Base-by-base conservation (phyloP, 2,329 filamentous ascomycete species). In the Pyrenochaeta sp. region DNA sequence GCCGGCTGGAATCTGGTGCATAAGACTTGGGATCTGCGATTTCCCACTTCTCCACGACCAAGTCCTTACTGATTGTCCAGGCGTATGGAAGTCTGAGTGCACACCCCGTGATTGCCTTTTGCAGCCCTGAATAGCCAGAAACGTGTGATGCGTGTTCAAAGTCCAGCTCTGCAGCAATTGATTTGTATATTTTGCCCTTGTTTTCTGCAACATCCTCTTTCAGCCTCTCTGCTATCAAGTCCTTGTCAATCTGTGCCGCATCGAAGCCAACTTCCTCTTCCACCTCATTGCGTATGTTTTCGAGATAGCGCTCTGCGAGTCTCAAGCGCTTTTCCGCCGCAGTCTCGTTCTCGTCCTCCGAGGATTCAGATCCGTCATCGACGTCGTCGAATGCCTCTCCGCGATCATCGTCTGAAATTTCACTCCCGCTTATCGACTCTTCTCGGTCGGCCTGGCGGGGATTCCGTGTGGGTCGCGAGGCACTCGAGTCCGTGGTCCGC, bases 141-240 rank as follows among this genome's bases (percentile, higher is more conserved):
- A 87, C 87, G 72, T 90, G 86, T 14, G 83, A 82, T 32, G 90
- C 89, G 30, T 82, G 78, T 45, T 80, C 80, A 72, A 96, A 90
- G 58, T 88, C 86, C 60, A 97, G 82, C 62, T 90, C 85, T 18
- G 84, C 80, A 31, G 90, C 90, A 64, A 99, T 85, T 73, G 87
- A 86, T 45, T 92, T 86, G 78, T 97, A 98, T 44, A 97, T 84
- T 66, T 90, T 89, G 52, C 95, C 95, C 79, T 97, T 97, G 50
- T 87, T 86, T 78, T 97, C 95, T 46, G 95, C 87, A 37, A 95
- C 91, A 73, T 98, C 95, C 77, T 97, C 92, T 76, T 94, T 88
- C 66, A 99, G 80, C 29, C 73, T 49, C 75, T 96, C 91, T 36
- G 94, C 92, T 67, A 99, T 93, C 66, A 97, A 80, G 72, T 99